Evolutionary conservation across 176 grass and related monocot genomes (phyloP), one percentile per base, ranked within the genome.

Genomic region (Raddia distichophylla): DNA sequence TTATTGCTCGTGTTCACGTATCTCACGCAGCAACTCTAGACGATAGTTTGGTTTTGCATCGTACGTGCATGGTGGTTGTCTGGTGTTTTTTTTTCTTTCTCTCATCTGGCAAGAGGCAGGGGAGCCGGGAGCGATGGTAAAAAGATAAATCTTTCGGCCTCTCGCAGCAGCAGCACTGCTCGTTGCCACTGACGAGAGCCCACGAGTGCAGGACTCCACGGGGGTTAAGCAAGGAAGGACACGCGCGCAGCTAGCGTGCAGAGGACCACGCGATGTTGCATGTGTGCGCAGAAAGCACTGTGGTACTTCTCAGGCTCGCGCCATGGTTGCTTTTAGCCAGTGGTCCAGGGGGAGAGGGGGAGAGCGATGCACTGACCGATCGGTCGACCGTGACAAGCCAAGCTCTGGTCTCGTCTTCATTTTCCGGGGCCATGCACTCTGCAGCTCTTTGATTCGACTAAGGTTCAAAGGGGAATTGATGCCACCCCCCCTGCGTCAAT

Each of bases 281-380:
- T 89, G 87, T 69, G 87, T 71, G 77, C 77, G 82, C 87, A 76
- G 77, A 40, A 20, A 20, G 16, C 82, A 65, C 64, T 81, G 40
- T 80, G 77, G 13, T 62, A 89, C 33, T 14, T 47, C 46, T 57
- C 63, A 56, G 40, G 17, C 63, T 70, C 56, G 65, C 73, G 57
- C 77, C 56, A 22, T 55, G 62, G 57, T 71, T 33, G 71, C 34
- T 73, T 73, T 52, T 58, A 6, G 13, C 74, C 4, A 15, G 75
- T 79, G 80, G 81, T 88, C 80, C 86, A 71, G 1, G 1, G 55
- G 7, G 16, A 10, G 13, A 0, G 67, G 66, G 2, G 53, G 67
- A 8, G 51, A 16, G 54, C 46, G 74, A 33, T 7, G 18, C 8
- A 19, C 7, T 20, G 48, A 40, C 3, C 37, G 37, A 40, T 5